Percentiles rank a stretch among this genome's conserved stretches.
These are phyloP conservation scores for Suhomyces bolitotheri DNA, from an alignment of 1,139 yeast genomes.

Conservation along the genomic window DNA sequence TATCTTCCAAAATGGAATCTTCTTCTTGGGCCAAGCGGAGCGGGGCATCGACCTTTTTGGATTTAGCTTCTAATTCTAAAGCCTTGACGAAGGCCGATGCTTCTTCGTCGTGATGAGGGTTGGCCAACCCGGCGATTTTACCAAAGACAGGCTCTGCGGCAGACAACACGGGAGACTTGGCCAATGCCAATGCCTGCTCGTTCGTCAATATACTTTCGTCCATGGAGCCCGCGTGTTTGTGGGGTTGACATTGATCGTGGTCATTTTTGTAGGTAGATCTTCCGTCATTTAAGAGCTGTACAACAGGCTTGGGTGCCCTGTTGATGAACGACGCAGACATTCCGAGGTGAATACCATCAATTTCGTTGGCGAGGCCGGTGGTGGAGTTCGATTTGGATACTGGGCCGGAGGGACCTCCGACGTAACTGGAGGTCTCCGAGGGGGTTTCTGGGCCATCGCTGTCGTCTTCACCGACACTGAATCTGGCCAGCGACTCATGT, in stretches of 20 bases:
- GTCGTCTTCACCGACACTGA: constrained; percentile 4
- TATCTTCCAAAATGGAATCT: constrained; percentile 42
- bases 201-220: constrained; percentile 44
- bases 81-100: constrained; percentile 6
- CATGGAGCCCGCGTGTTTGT: constrained; percentile 41
- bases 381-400: neutral
- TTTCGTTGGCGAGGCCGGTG: constrained; percentile 16
- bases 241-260: constrained; percentile 39
- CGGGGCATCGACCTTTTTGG: constrained; percentile 35
- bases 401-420: neutral
- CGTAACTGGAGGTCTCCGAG: neutral
- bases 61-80: constrained; percentile 8
- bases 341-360: constrained; percentile 43
- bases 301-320: constrained; percentile 43
- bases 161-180: constrained; percentile 54
- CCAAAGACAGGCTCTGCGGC: constrained; percentile 62
- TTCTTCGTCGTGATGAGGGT: constrained; percentile 22
- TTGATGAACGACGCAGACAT: constrained; percentile 48
- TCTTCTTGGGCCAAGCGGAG: constrained; percentile 46
- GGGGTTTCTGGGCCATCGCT: neutral
- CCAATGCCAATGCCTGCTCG: constrained; percentile 52
- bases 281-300: constrained; percentile 27
- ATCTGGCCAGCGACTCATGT: neutral
- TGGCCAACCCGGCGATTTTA: constrained; percentile 47
- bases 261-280: constrained; percentile 24